Conservation (phyloP, 305 asterid species). For the Fraxinus albicans region DNA sequence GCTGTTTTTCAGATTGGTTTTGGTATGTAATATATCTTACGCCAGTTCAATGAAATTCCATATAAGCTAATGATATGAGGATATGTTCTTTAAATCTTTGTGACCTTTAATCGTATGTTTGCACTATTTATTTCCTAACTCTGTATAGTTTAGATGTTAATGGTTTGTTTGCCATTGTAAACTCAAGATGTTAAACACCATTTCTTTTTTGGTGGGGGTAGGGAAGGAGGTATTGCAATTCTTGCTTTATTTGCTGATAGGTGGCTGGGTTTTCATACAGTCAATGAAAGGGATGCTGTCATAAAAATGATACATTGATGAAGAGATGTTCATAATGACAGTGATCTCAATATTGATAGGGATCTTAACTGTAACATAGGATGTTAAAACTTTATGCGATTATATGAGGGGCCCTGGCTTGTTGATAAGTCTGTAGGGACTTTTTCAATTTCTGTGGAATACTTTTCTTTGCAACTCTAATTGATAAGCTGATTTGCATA, state of each 20-base stretch:
- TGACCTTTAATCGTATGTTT: not conserved
- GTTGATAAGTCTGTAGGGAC: not conserved
- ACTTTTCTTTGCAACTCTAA: not conserved
- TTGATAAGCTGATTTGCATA: not conserved
- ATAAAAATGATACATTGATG: not conserved
- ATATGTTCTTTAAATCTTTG: not conserved
- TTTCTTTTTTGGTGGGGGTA: not conserved
- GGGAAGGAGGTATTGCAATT: not conserved
- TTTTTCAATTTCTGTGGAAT: not conserved
- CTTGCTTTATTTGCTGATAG: not conserved
- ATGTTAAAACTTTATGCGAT: conserved; percentile 3
- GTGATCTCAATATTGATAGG: not conserved
- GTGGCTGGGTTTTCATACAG: not conserved
- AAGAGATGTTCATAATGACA: not conserved
- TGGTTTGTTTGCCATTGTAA: not conserved
- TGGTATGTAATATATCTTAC: not conserved
- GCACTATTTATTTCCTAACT: not conserved
- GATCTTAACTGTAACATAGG: not conserved
- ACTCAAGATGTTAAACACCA: not conserved
- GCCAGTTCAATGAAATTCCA: not conserved
- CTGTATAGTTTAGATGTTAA: not conserved
- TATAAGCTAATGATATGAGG: not conserved
- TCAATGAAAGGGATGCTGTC: not conserved
- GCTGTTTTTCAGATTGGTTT: not conserved
- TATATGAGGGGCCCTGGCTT: not conserved